Evolutionary conservation across 345 rosid genomes (phyloP), one percentile per base, ranked within the genome.

Genomic region (Eucalyptus sp.): DNA sequence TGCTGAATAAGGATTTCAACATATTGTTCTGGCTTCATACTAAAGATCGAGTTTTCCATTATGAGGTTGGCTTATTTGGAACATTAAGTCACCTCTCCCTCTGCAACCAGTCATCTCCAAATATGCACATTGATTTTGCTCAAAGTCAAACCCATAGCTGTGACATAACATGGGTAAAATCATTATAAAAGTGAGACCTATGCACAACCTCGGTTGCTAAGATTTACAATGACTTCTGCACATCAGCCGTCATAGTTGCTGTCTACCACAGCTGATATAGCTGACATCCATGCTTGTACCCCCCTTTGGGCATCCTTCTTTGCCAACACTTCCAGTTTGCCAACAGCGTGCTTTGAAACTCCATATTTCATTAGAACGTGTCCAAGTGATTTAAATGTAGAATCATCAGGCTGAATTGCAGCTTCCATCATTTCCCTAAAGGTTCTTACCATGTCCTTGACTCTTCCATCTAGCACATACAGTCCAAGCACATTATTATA

Each of bases 341-440:
- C 87, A 16, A 95, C 93, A 86, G 97, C 95, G 48, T 88, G 91
- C 91, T 94, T 98, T 16, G 98, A 91, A 86, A 96, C 87, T 22
- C 99, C 99, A 29, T 96, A 94, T 93, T 96, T 96, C 50, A 94
- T 88, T 85, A 96, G 91, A 87, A 95, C 92, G 56, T 93, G 90
- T 76, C 96, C 95, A 25, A 98, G 95, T 15, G 97, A 95, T 88
- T 93, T 98, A 89, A 95, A 95, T 6, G 97, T 96, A 18, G 81
- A 92, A 76, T 95, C 95, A 88, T 96, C 96, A 2, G 98, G 98
- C 64, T 84, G 94, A 85, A 92, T 85, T 20, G 89, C 90, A n/a
- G 95, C 95, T 79, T 89, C 89, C 58, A 95, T 87, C 99, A 98
- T 95, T 91, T 96, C 97, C 92, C 90, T 94, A 86, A 96, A 98